phyloP scores from a whole-genome alignment of 495 filamentous ascomycete genomes.

The Talaromyces adpressus region DNA sequence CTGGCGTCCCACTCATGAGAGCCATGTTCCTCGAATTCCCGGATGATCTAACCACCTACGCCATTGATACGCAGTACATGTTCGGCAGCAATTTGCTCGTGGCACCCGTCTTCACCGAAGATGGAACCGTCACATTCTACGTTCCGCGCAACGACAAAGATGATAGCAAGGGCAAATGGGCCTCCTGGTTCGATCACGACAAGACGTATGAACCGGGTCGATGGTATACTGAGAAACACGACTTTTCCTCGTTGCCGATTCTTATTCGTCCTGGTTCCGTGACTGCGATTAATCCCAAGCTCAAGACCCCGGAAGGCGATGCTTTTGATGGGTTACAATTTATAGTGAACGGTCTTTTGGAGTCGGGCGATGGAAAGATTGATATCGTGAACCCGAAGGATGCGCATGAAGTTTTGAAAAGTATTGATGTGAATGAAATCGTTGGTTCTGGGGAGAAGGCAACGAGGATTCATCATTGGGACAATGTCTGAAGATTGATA shows the following conservation, averaged over 20 bases:
- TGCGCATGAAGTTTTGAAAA: conserved; percentile 26
- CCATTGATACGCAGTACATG: conserved; percentile 63
- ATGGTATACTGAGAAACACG: conserved; percentile 39
- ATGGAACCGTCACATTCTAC: conserved; percentile 55
- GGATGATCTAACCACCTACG: conserved; percentile 53
- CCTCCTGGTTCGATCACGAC: conserved; percentile 34
- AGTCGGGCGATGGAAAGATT: conserved; percentile 13
- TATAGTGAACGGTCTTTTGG: conserved; percentile 28
- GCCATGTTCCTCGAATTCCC: conserved; percentile 62
- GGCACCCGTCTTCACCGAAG: conserved; percentile 55
- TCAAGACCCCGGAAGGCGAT: conserved; percentile 29
- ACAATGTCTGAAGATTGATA: neutral
- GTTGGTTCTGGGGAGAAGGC: neutral
- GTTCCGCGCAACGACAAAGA: conserved; percentile 35
- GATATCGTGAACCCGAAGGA: conserved; percentile 30
- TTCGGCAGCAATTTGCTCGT: conserved; percentile 51
- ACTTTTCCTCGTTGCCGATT: conserved; percentile 33
- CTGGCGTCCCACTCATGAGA: conserved; percentile 48
- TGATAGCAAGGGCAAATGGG: conserved; percentile 44
- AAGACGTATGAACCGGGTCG: conserved; percentile 32
- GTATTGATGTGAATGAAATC: neutral
- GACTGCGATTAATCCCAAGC: conserved; percentile 24
- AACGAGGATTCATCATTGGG: neutral
- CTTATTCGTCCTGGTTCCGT: conserved; percentile 32
- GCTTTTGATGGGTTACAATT: conserved; percentile 30